phyloP scores from a whole-genome alignment of 192 early-diverging fungal genomes.

The Coemansia biformis region DNA sequence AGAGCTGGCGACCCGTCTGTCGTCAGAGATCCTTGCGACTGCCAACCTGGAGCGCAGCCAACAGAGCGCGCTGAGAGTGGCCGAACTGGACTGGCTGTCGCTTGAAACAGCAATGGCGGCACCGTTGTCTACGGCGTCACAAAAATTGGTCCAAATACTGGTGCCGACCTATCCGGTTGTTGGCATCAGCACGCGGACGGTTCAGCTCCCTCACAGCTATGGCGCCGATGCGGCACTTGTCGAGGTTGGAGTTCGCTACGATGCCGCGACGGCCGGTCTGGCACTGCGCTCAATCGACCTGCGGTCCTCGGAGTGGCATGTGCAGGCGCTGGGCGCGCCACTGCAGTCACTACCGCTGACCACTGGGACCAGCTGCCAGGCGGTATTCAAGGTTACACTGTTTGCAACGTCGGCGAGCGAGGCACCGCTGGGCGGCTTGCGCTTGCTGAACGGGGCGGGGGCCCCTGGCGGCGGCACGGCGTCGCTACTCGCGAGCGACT shows the following conservation, averaged over 20 bases:
- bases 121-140: background rate
- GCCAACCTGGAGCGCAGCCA: background rate
- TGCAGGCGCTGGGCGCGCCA: slow-evolving; percentile 14
- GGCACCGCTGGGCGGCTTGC: slow-evolving; percentile 4
- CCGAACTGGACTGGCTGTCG: background rate
- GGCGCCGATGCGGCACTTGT: slow-evolving; percentile 28
- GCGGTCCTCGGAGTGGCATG: slow-evolving; percentile 26
- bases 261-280: slow-evolving; percentile 3
- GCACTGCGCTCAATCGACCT: slow-evolving; percentile 8
- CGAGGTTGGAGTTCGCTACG: slow-evolving; percentile 16
- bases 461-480: too few species aligned
- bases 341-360: background rate
- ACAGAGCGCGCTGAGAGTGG: background rate
- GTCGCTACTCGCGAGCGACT: too few species aligned
- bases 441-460: slow-evolving; percentile 17
- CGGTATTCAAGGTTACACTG: slow-evolving; percentile 16
- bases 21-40: slow-evolving; percentile 20
- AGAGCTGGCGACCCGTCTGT: slow-evolving; percentile 27
- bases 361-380: slow-evolving; percentile 12
- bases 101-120: background rate
- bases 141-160: slow-evolving; percentile 30
- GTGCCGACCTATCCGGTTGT: slow-evolving; percentile 23
- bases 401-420: slow-evolving; percentile 1
- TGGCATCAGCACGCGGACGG: slow-evolving; percentile 12
- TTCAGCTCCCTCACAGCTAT: slow-evolving; percentile 23